Evolutionary conservation across 208 protist genomes (phyloP).

Genomic region (Wallacemonas sp.): DNA sequence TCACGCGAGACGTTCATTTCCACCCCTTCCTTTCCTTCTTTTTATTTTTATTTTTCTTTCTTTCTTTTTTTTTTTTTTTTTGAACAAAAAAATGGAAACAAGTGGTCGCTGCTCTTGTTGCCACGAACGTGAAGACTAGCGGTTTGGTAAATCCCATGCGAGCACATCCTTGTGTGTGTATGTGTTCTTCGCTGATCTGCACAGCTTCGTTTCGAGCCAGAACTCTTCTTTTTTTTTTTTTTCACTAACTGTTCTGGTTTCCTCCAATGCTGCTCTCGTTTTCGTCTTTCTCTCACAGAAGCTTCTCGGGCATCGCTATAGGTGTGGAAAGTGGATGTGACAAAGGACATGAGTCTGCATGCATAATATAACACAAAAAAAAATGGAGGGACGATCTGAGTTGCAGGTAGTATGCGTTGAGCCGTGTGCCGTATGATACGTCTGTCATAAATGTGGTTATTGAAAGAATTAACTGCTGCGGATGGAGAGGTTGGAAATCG

Average conservation of each 20-base stretch:
- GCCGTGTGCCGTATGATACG: neutral
- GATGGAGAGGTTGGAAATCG: too few relatives aligned
- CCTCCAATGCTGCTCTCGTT: neutral
- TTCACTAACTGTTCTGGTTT: neutral
- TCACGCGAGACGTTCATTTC: too few relatives aligned
- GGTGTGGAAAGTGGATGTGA: neutral
- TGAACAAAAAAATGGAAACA: neutral
- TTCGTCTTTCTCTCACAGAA: neutral
- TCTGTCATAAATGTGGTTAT: neutral
- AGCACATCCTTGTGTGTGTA: too few relatives aligned
- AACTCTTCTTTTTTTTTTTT: neutral
- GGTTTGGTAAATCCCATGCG: neutral
- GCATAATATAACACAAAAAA: too few relatives aligned
- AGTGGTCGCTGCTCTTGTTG: neutral
- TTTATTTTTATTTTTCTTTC: neutral
- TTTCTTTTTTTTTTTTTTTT: conserved; percentile 5
- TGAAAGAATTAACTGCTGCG: too few relatives aligned
- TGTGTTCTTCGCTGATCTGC: too few relatives aligned
- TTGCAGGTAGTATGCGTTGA: too few relatives aligned
- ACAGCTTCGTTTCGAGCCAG: neutral
- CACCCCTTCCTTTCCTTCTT: neutral
- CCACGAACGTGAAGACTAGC: neutral
- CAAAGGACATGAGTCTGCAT: too few relatives aligned
- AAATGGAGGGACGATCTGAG: too few relatives aligned
- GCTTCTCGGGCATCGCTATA: conserved; percentile 11